Conservation (phyloP, 805 yeast genomes). For the Myxozyma vanderwaltii region DNA sequence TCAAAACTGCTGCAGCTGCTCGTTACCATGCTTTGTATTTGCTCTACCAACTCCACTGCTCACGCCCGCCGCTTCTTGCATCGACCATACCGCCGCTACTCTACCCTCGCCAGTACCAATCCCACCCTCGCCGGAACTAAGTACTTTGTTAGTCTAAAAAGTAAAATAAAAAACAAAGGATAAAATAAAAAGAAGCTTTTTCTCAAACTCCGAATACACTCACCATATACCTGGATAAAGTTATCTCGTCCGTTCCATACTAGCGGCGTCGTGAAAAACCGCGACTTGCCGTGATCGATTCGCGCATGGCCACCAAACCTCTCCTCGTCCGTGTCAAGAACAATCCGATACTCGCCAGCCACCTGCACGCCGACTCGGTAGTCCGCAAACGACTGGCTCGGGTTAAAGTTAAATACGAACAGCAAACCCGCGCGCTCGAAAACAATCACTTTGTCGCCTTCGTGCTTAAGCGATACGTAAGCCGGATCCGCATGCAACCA, state of each 20-base stretch:
- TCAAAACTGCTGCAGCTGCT: too few species aligned
- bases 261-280: conserved; percentile 69
- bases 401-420: conserved; percentile 89
- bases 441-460: conserved; percentile 82
- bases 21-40: too few species aligned
- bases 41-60: too few species aligned
- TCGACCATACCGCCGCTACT: neutral
- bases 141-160: too few species aligned
- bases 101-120: conserved; percentile 5
- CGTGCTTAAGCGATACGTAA: conserved; percentile 84
- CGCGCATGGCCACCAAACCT: conserved; percentile 83
- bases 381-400: conserved; percentile 77
- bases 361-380: conserved; percentile 87
- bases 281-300: conserved; percentile 46
- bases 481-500: conserved; percentile 78
- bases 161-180: neutral
- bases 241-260: conserved; percentile 80
- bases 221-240: conserved; percentile 64
- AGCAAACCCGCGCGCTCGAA: conserved; percentile 85
- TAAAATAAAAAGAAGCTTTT: neutral
- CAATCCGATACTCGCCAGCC: conserved; percentile 74
- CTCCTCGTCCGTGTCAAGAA: conserved; percentile 70
- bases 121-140: conserved; percentile 9
- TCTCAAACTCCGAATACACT: neutral
- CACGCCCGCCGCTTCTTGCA: too few species aligned